Conservation (phyloP, 1,284 basidiomycete species). For the Ceratobasidium sp. region DNA sequence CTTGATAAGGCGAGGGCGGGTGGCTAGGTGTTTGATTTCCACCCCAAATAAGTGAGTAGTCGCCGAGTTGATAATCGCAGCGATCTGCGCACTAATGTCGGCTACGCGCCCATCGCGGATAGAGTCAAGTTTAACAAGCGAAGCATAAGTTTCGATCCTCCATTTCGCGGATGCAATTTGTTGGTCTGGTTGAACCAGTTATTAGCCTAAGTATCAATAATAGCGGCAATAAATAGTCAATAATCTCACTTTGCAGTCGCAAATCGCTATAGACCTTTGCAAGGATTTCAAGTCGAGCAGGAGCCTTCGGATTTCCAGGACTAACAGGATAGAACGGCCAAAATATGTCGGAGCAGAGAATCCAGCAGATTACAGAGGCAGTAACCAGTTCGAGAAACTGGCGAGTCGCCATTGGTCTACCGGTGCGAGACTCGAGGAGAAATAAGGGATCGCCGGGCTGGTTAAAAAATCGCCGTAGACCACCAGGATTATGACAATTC, state of each 20-base stretch:
- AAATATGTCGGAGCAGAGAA: neutral
- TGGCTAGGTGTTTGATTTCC: neutral
- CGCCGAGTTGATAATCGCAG: neutral
- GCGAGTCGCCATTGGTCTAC: neutral
- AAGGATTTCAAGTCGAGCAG: neutral
- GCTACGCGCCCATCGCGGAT: neutral
- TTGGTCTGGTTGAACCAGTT: neutral
- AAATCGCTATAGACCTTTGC: neutral
- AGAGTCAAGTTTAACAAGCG: neutral
- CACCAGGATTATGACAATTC: neutral
- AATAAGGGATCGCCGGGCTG: neutral
- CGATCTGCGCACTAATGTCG: neutral
- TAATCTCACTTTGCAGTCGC: neutral
- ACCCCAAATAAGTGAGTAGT: neutral
- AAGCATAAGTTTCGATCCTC: slow-evolving; percentile 3
- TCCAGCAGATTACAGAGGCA: neutral
- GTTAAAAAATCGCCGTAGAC: neutral
- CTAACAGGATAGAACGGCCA: slow-evolving; percentile 2
- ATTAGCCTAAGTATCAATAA: neutral
- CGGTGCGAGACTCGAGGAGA: neutral
- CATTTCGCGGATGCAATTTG: slow-evolving; percentile 12
- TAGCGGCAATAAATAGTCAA: too few relatives aligned
- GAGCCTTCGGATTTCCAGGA: neutral
- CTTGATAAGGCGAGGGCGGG: neutral
- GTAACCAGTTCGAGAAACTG: slow-evolving; percentile 1